Base-by-base conservation (phyloP, 2,329 filamentous ascomycete species). In the Didymella glomerata region DNA sequence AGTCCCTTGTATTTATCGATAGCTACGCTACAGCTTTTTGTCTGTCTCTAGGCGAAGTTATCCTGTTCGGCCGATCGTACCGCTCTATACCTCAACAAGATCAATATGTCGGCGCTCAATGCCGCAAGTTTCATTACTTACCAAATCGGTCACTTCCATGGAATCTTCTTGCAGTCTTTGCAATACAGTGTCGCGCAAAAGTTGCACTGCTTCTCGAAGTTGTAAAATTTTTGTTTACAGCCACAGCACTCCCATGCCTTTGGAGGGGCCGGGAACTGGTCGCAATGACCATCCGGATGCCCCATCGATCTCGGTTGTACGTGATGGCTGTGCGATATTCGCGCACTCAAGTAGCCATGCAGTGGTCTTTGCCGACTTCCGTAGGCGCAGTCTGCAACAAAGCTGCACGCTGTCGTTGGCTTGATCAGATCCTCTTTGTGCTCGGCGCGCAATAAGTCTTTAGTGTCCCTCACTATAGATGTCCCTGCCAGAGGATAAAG, bases 161-260 rank as follows among this genome's bases (percentile, higher is more conserved):
- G 56, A 4, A 59, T 59, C 16, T 47, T 59, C 34, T 54, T 50
- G 50, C 56, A 54, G n/a, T 59, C 50, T 51, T 47, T 59, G 34
- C 56, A 58, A 34, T 48, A 54, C 18, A 52, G 25, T 22, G 49
- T 58, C 24, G 55, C 55, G 32, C 55, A 59, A 11, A 59, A 59
- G 6, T 41, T 54, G 27, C 50, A 59, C 10, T 59, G 46, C 20
- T 54, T 59, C 22, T 59, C 56, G 14, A 59, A 59, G 14, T 50
- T 47, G 22, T 59, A 59, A 34, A 54, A 59, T 18, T 52, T 54
- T 4, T 50, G 40, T 50, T 54, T 59, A 46, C 56, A 59, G 22
- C 56, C 56, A 20, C 50, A 54, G 34, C 56, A 54, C 8, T 59
- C 50, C 56, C 56, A 59, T 22, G 56, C 56, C 18, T 42, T 59